Base-by-base conservation (phyloP, 2,329 filamentous ascomycete species). In the Fusarium sp. region DNA sequence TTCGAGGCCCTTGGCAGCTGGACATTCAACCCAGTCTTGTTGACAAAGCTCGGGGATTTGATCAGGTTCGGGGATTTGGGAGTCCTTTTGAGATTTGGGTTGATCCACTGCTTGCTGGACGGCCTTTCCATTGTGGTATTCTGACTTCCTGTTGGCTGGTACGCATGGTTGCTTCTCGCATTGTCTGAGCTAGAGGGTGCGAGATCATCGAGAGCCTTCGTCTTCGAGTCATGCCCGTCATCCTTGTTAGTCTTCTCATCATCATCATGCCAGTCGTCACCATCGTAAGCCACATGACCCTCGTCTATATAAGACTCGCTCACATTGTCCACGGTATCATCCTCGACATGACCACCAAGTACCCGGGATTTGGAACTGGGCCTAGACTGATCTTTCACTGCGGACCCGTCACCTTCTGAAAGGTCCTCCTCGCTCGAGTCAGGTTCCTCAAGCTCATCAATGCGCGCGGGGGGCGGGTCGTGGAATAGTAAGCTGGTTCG, bases 21-120 rank as follows among this genome's bases (percentile, higher is more conserved):
- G 14, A 8, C 40, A 22, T 44, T 7, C n/a, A 42, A 1, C n/a
- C n/a, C 12, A 20, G 38, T n/a, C 38, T 42, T 20, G 16, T 38
- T 16, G 44, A 83, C 82, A 73, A 89, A 86, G 63, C 84, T 87
- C 68, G 87, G 86, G 1, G 87, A 85, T 64, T 87, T 83, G 73
- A 84, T 85, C 33, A 84, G 77, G 69, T 87, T 88, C 3, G 88
- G 88, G 3, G 87, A 89, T n/a, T 88, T 87, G 2, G 87, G 85
- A 0, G 81, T 79, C 66, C 87, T 87, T 78, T 86, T 89, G 6
- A 87, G 74, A 31, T 84, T 85, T 4, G 88, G 87, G 59, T 89
- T 89, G 66, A 89, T 87, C 89, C 89, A 91, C 78, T 90, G 88
- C 74, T 89, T 90, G 77, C 88, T 89, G 0, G 87, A 88, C 17